Conservation (phyloP, 2,329 filamentous ascomycete genomes). For the Cercospora sojina region DNA sequence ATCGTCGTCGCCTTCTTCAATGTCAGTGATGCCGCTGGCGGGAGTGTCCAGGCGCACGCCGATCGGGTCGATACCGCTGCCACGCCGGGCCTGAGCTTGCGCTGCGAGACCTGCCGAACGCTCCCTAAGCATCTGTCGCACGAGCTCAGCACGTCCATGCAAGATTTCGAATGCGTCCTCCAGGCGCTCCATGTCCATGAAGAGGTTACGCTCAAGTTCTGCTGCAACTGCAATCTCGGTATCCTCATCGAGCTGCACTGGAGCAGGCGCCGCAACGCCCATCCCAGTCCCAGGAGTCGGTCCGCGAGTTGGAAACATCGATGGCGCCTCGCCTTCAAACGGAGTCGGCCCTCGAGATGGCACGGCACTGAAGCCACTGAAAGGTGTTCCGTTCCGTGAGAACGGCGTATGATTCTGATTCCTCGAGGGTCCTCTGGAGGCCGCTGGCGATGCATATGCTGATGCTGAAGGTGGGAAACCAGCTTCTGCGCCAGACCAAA, state of each 20-base stretch:
- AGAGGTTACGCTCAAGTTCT: conserved; percentile 91
- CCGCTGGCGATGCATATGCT: conserved; percentile 30
- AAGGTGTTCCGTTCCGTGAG: conserved; percentile 51
- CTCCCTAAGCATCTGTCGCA: conserved; percentile 76
- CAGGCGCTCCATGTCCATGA: conserved; percentile 86
- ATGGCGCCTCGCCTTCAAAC: conserved; percentile 36
- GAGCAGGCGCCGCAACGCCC: conserved; percentile 47
- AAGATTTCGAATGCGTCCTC: conserved; percentile 92
- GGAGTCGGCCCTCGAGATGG: conserved; percentile 53
- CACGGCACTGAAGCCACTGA: conserved; percentile 58
- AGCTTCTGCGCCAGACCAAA: conserved; percentile 85
- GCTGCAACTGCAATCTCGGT: conserved; percentile 86
- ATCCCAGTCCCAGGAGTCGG: conserved; percentile 35
- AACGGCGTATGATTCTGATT: conserved; percentile 46
- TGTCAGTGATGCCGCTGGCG: conserved; percentile 39
- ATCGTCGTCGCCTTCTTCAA: conserved; percentile 37
- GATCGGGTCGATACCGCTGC: conserved; percentile 47
- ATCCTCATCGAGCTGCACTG: conserved; percentile 89
- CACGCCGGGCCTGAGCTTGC: conserved; percentile 60
- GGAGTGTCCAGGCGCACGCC: conserved; percentile 47
- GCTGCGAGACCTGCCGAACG: conserved; percentile 74
- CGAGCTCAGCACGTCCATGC: conserved; percentile 79
- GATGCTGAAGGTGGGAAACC: conserved; percentile 38
- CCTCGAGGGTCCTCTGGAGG: conserved; percentile 38
- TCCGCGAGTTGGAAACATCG: conserved; percentile 37